Evolutionary conservation across 2,329 filamentous ascomycete species (phyloP).

Genomic region (Bipolaris cookei): DNA sequence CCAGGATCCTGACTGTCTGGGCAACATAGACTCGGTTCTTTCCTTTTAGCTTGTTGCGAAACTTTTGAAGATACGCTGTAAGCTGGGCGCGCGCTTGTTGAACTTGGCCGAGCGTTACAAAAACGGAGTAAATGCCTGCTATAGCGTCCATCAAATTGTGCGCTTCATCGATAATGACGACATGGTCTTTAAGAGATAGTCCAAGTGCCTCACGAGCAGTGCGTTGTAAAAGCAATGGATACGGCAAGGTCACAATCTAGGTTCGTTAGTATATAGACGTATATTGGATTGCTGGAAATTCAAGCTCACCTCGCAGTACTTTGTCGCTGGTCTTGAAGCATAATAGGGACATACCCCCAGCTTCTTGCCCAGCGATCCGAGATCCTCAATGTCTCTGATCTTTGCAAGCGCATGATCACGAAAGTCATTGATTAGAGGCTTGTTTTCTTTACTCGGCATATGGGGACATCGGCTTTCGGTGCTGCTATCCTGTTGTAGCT

Average conservation of each 20-base stretch:
- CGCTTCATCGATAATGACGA: slow-evolving; percentile 96
- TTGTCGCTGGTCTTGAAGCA: slow-evolving; percentile 84
- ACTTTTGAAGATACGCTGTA: slow-evolving; percentile 81
- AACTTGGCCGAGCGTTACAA: slow-evolving; percentile 75
- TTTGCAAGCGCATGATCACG: slow-evolving; percentile 83
- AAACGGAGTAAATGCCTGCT: slow-evolving; percentile 80
- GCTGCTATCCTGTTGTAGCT: slow-evolving; percentile 76
- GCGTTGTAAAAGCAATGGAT: slow-evolving; percentile 86
- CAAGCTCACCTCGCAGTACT: slow-evolving; percentile 69
- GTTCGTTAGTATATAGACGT: slow-evolving; percentile 16
- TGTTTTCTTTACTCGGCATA: slow-evolving; percentile 77
- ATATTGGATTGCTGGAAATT: neutral
- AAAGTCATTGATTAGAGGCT: slow-evolving; percentile 76
- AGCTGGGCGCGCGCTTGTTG: slow-evolving; percentile 76
- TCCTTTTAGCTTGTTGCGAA: slow-evolving; percentile 86
- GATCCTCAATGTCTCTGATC: slow-evolving; percentile 91
- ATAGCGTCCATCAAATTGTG: slow-evolving; percentile 98
- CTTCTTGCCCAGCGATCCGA: slow-evolving; percentile 76
- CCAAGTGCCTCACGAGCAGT: slow-evolving; percentile 86
- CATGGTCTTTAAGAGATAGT: slow-evolving; percentile 82
- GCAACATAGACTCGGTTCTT: slow-evolving; percentile 91
- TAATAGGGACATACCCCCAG: slow-evolving; percentile 93
- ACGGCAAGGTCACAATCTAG: slow-evolving; percentile 86
- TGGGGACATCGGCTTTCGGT: slow-evolving; percentile 75
- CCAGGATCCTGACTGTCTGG: slow-evolving; percentile 81